These are phyloP conservation scores for Bremia lactucae DNA, from an alignment of 352 stramenopile species.

Conservation along the genomic window DNA sequence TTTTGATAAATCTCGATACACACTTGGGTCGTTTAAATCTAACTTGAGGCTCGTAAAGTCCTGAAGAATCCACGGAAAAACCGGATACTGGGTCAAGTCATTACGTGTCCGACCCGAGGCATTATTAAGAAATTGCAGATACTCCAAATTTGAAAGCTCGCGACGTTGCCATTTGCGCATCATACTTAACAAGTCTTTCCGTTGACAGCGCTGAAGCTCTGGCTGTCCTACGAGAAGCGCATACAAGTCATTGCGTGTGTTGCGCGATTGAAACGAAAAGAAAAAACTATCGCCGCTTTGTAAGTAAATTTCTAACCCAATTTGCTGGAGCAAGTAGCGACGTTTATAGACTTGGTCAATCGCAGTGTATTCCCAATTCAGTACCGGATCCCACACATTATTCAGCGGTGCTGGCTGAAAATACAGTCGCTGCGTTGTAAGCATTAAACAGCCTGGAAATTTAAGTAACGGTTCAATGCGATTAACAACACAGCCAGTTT, in stretches of 20 bases:
- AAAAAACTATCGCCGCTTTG: constrained; percentile 62
- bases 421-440: constrained; percentile 73
- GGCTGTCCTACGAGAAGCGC: constrained; percentile 49
- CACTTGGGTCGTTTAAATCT: constrained; percentile 61
- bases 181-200: constrained; percentile 44
- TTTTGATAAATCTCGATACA: constrained; percentile 88
- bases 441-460: constrained; percentile 81
- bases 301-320: constrained; percentile 79
- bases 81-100: constrained; percentile 89
- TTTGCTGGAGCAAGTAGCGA: constrained; percentile 82
- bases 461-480: constrained; percentile 82
- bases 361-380: constrained; percentile 71
- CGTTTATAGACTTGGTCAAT: constrained; percentile 81
- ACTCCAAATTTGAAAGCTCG: constrained; percentile 91
- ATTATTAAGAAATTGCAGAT: constrained; percentile 83
- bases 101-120: constrained; percentile 68
- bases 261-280: constrained; percentile 60
- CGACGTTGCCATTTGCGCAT: constrained; percentile 56
- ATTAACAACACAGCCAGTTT: constrained; percentile 33
- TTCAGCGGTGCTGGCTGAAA: constrained; percentile 89
- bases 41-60: constrained; percentile 80
- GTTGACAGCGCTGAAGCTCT: constrained; percentile 31
- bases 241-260: constrained; percentile 72
- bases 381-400: constrained; percentile 82
- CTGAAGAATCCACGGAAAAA: constrained; percentile 93